Evolutionary conservation across 2,329 filamentous ascomycete species (phyloP), one percentile per base, ranked within the genome.

Genomic region (Sclerotiophoma versabilis): DNA sequence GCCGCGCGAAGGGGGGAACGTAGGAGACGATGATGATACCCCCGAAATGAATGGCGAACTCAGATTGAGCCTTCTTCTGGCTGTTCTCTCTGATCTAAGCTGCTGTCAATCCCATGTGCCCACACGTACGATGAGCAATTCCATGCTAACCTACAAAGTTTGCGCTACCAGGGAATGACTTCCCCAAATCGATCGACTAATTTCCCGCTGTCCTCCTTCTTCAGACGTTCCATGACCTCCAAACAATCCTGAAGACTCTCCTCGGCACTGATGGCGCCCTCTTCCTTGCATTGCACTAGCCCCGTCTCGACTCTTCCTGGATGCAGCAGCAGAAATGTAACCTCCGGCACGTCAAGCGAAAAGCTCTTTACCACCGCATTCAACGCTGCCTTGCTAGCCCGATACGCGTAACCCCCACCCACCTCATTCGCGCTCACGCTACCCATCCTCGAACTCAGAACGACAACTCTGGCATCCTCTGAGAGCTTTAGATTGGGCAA

Each of bases 361-460:
- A 81, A 75, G 36, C 74, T 77, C 60, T 75, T 74, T 2, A 81
- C 70, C 7, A 81, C 70, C 5, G 77, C 75, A 56, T 81, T 81
- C 29, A 80, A 60, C 20, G 76, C 79, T 3, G 78, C 78, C 59
- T 81, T 81, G 34, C 73, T 76, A 4, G 79, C 77, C 8, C 79
- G 67, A 59, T 81, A 81, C 10, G 79, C 79, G 57, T 80, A 81
- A 2, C 71, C 77, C 2, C 74, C 72, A 0, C 79, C 79, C 1
- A 66, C 64, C 0, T 56, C 61, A 53, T 81, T 81, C 22, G 72
- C 69, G 0, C 65, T 56, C 8, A 81, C 52, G 11, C 74, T 77
- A 4, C 78, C 77, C 79, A 81, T 80, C 1, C 79, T 69, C 1
- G 75, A 77, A 1, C 51, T 54, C 26, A 81, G 72, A 14, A 81